A percentile compares a stretch with the other conserved stretches of the same genome.
Conservation (phyloP, 768 basidiomycete species). For the Imleria badia region DNA sequence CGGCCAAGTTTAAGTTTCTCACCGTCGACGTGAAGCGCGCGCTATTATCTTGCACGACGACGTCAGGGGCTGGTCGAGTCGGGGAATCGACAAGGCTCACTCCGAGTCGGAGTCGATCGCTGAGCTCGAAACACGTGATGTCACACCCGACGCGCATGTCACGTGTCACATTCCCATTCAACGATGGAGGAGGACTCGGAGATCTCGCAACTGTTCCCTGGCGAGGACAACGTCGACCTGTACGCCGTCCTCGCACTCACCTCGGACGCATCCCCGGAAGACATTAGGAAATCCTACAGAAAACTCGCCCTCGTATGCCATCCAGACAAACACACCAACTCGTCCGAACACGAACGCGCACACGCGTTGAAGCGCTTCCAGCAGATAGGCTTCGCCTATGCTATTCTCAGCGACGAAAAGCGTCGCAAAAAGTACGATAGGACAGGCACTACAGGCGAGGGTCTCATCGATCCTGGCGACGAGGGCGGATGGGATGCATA, state of each 20-base stretch:
- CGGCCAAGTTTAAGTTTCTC: background rate
- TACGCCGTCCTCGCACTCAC: conserved; percentile 69
- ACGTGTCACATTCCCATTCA: background rate
- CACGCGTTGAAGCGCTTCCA: conserved; percentile 81
- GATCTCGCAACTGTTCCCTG: conserved; percentile 74
- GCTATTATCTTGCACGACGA: no score
- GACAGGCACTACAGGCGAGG: conserved; percentile 85
- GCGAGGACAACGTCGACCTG: conserved; percentile 67
- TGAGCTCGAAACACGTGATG: conserved; percentile 3
- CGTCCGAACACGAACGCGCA: conserved; percentile 58
- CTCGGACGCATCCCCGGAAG: conserved; percentile 54
- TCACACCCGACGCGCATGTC: conserved; percentile 7
- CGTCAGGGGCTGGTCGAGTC: no score
- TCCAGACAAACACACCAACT: conserved; percentile 83
- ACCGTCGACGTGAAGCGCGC: no score
- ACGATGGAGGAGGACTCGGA: conserved; percentile 70
- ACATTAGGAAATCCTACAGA: conserved; percentile 84
- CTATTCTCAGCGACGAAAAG: conserved; percentile 79
- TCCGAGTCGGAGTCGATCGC: no score
- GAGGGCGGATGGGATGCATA: conserved; percentile 92
- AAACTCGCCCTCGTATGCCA: conserved; percentile 79
- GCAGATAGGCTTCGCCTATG: conserved; percentile 92
- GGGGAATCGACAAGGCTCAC: no score
- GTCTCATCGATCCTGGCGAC: conserved; percentile 65
- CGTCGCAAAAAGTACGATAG: conserved; percentile 75